Percentiles rank a stretch among this genome's conserved stretches.
Conservation (phyloP, 1,284 basidiomycete species). For the Apiotrichum sp. region DNA sequence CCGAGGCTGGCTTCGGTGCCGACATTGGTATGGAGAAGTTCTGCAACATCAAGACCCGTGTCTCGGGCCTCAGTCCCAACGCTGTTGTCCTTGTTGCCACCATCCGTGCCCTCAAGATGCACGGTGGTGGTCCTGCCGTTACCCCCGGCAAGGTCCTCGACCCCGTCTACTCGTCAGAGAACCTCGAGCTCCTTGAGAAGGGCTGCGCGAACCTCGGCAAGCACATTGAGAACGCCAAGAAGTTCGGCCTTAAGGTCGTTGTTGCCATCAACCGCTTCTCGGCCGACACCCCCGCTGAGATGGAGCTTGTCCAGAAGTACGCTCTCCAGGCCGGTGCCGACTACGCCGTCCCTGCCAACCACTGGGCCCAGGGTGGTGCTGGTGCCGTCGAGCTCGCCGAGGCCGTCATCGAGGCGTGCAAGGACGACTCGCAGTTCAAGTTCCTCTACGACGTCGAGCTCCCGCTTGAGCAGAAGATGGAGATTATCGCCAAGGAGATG, state of each 20-base stretch:
- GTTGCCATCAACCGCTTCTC: constrained; percentile 94
- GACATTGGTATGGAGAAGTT: constrained; percentile 99
- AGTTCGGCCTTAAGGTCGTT: constrained; percentile 95
- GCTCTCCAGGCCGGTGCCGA: constrained; percentile 84
- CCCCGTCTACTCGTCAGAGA: constrained; percentile 90
- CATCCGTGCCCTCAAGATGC: constrained; percentile 97
- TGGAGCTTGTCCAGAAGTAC: constrained; percentile 74
- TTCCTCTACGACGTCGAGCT: constrained; percentile 83
- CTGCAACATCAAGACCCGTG: constrained; percentile 98
- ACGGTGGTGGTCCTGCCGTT: constrained; percentile 95
- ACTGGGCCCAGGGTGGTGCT: constrained; percentile 90
- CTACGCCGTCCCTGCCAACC: constrained; percentile 89
- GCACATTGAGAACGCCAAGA: constrained; percentile 92
- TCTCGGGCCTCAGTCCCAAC: constrained; percentile 87
- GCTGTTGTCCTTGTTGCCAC: constrained; percentile 95
- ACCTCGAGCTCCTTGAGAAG: constrained; percentile 83
- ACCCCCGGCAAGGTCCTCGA: constrained; percentile 91
- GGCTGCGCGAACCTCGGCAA: constrained; percentile 90
- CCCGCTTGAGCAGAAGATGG: constrained; percentile 80
- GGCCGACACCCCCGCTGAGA: constrained; percentile 87
- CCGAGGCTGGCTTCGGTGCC: constrained; percentile 97
- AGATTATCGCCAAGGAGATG: constrained; percentile 77
- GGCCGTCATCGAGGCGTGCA: constrained; percentile 76
- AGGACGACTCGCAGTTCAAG: constrained; percentile 74
- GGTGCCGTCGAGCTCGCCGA: constrained; percentile 82